phyloP scores from a whole-genome alignment of 768 basidiomycete species.

The Boletus coccyginus region DNA sequence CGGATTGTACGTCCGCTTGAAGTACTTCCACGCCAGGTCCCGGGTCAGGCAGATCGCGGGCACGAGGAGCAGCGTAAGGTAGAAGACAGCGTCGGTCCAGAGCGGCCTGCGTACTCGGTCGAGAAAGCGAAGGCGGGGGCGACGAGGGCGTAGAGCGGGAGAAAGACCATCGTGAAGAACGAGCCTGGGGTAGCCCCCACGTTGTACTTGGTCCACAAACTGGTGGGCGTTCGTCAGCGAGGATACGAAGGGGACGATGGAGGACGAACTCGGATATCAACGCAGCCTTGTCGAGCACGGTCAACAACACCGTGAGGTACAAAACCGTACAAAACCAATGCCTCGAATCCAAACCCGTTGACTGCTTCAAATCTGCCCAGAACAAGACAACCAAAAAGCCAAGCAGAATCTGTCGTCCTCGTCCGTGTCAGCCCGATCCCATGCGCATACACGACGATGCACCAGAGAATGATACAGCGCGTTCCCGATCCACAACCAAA shows the following conservation, averaged over 20 bases:
- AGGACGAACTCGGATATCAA: conserved; percentile 90
- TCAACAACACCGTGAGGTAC: too few relatives aligned
- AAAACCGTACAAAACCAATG: too few relatives aligned
- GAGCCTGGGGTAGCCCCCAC: conserved; percentile 98
- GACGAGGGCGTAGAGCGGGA: conserved; percentile 36
- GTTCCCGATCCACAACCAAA: conserved; percentile 91
- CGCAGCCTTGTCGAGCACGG: too few relatives aligned
- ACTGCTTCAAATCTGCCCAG: too few relatives aligned
- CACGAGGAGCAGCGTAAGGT: too few relatives aligned
- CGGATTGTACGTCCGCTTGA: conserved; percentile 93
- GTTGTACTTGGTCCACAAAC: conserved; percentile 99
- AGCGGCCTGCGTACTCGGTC: conserved; percentile 86
- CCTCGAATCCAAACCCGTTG: too few relatives aligned
- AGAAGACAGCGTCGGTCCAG: too few relatives aligned
- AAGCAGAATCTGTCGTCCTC: conserved; percentile 63
- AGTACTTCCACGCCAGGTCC: conserved; percentile 24
- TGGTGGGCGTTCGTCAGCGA: conserved; percentile 34
- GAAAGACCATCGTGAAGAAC: conserved; percentile 94
- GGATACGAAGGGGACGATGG: not conserved
- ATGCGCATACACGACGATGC: conserved; percentile 21
- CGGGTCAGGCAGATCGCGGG: conserved; percentile 40
- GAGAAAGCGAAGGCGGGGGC: conserved; percentile 89
- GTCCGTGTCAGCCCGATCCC: too few relatives aligned
- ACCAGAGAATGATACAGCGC: conserved; percentile 90
- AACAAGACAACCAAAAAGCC: conserved; percentile 77